Conservation (phyloP, 2,329 filamentous ascomycete genomes). For the Thelonectria olida region DNA sequence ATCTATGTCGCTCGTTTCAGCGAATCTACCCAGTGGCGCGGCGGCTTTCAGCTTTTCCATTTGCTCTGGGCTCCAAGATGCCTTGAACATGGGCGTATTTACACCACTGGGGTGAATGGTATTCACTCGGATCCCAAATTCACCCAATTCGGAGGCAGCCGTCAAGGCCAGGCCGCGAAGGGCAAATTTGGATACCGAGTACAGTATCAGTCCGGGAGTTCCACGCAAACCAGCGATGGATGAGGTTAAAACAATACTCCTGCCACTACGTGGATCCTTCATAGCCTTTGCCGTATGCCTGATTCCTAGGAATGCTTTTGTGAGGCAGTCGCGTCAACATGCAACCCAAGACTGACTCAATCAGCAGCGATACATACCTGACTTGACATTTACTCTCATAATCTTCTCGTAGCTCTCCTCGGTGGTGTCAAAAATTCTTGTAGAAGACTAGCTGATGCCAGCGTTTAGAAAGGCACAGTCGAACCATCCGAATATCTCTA, state of each 20-base stretch:
- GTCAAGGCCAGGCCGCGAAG: conserved; percentile 1
- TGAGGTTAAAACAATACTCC: conserved; percentile 3
- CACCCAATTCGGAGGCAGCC: neutral
- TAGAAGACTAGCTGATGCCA: neutral
- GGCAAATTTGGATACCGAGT: conserved; percentile 8
- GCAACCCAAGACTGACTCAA: neutral
- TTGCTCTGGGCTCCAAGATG: neutral
- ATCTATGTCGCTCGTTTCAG: neutral
- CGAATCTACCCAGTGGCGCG: neutral
- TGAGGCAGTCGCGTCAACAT: neutral
- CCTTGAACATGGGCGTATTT: conserved; percentile 7
- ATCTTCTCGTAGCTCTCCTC: neutral
- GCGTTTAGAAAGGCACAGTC: conserved; percentile 5
- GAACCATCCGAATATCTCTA: neutral
- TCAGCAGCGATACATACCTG: neutral
- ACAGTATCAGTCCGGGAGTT: conserved; percentile 3
- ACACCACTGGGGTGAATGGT: conserved; percentile 8
- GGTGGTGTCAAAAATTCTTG: conserved; percentile 1
- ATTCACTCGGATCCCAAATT: conserved; percentile 6
- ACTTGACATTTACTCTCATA: conserved; percentile 3
- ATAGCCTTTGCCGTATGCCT: conserved; percentile 3
- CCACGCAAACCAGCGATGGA: conserved; percentile 3
- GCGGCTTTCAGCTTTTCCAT: neutral
- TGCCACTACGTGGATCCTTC: neutral
- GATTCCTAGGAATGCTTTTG: conserved; percentile 6